Evolutionary conservation across 2,329 filamentous ascomycete species (phyloP).

Genomic region (Zymoseptoria brevis): DNA sequence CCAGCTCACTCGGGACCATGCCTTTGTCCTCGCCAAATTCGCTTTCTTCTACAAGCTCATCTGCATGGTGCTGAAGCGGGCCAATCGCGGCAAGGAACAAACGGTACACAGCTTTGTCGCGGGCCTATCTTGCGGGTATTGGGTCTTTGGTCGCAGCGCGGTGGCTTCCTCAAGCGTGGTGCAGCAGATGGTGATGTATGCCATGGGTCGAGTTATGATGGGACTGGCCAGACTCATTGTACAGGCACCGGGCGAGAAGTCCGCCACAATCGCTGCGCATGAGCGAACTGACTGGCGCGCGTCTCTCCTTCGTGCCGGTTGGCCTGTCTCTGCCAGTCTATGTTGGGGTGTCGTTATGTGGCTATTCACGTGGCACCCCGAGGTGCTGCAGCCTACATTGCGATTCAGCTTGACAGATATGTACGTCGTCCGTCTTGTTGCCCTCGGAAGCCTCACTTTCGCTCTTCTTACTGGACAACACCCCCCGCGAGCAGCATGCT

Average conservation of each 20-base stretch:
- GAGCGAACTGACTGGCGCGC: constrained; percentile 35
- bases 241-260: constrained; percentile 44
- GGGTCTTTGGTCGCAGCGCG: background rate
- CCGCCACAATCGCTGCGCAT: constrained; percentile 29
- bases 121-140: background rate
- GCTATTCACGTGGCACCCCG: constrained; percentile 84
- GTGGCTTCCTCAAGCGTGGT: constrained; percentile 57
- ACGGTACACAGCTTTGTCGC: background rate
- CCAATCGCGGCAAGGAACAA: background rate
- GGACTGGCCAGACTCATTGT: constrained; percentile 77
- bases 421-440: constrained; percentile 46
- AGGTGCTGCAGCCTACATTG: constrained; percentile 83
- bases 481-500: constrained; percentile 23
- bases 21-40: constrained; percentile 83
- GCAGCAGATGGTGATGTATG: constrained; percentile 97
- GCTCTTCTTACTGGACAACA: background rate
- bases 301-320: constrained; percentile 49
- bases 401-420: constrained; percentile 97
- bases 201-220: constrained; percentile 84
- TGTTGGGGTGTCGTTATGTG: constrained; percentile 96
- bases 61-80: background rate
- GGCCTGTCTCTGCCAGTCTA: constrained; percentile 83
- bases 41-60: background rate
- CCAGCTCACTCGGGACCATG: constrained; percentile 80
- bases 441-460: constrained; percentile 3